Percentiles rank a stretch among this genome's conserved stretches.
These are phyloP conservation scores for Crithidia fasciculata DNA, from an alignment of 208 protist genomes.

Conservation along the genomic window DNA sequence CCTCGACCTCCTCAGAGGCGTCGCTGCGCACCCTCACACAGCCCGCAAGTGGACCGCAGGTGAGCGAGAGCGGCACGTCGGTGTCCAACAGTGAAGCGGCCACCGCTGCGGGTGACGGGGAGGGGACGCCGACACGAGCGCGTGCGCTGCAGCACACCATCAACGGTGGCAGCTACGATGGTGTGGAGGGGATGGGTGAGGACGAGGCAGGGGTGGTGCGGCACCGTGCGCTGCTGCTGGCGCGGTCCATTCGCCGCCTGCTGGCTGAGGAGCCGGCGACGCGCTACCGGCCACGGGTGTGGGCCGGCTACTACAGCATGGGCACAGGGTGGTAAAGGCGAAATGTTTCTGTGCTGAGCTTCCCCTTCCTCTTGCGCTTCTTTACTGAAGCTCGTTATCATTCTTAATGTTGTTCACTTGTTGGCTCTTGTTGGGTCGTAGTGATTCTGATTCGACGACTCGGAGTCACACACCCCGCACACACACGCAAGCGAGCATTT, in stretches of 20 bases:
- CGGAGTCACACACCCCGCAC: too few species aligned
- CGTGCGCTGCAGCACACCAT: background rate
- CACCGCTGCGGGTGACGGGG: background rate
- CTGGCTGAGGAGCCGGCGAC: conserved; percentile 62
- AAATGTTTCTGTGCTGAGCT: background rate
- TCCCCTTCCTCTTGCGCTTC: background rate
- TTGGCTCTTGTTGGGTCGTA: too few species aligned
- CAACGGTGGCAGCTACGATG: background rate
- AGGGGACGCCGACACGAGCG: too few species aligned
- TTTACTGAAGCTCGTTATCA: background rate
- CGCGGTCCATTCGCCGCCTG: conserved; percentile 67
- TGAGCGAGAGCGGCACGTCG: background rate
- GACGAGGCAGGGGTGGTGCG: conserved; percentile 25
- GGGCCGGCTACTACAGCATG: conserved; percentile 88
- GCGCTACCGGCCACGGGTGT: conserved; percentile 75
- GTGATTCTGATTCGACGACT: too few species aligned
- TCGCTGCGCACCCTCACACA: conserved; percentile 8
- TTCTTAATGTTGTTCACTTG: too few species aligned
- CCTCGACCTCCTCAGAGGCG: conserved; percentile 1
- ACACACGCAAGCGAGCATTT: too few species aligned
- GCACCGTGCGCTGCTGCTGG: conserved; percentile 61
- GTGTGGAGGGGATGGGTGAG: conserved; percentile 2
- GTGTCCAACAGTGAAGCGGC: background rate
- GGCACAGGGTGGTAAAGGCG: conserved; percentile 58
- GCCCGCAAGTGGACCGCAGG: background rate